These are phyloP conservation scores for Alopecurus myosuroides DNA, from an alignment of 176 grass and related monocot genomes.

Conservation along the genomic window DNA sequence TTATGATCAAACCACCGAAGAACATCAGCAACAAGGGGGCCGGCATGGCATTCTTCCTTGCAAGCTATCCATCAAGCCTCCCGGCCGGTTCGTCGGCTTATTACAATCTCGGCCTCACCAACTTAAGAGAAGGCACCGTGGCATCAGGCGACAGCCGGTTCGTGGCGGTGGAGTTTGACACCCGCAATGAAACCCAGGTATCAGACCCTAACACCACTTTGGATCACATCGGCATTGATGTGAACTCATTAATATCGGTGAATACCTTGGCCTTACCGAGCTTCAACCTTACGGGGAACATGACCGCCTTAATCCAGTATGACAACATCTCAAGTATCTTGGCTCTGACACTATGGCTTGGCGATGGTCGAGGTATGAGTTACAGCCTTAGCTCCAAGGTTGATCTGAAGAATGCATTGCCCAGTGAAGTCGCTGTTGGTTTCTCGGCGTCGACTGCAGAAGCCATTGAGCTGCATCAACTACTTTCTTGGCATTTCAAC, in stretches of 20 bases:
- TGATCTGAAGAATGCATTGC: conserved; percentile 33
- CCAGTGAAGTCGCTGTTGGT: conserved; percentile 39
- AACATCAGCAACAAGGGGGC: not conserved
- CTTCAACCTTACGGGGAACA: not conserved
- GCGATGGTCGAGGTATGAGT: not conserved
- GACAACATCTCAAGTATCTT: not conserved
- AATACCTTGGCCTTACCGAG: not conserved
- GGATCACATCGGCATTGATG: conserved; percentile 15
- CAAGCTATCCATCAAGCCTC: not conserved
- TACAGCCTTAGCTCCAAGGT: not conserved
- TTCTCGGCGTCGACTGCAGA: conserved; percentile 43
- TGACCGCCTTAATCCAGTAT: not conserved
- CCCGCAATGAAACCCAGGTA: not conserved
- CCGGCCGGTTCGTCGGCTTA: not conserved
- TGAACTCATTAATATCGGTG: not conserved
- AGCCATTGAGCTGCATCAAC: conserved; percentile 28
- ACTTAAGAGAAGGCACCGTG: not conserved
- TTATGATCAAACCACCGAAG: not conserved
- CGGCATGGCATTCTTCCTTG: conserved; percentile 31
- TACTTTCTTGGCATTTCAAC: conserved; percentile 44
- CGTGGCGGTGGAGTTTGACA: conserved; percentile 29
- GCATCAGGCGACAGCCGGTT: not conserved
- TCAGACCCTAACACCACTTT: not conserved
- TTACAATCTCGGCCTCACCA: conserved; percentile 1
- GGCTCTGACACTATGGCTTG: not conserved